These are phyloP conservation scores for Allodekkera sacchari DNA, from an alignment of 805 yeast genomes.

Conservation along the genomic window DNA sequence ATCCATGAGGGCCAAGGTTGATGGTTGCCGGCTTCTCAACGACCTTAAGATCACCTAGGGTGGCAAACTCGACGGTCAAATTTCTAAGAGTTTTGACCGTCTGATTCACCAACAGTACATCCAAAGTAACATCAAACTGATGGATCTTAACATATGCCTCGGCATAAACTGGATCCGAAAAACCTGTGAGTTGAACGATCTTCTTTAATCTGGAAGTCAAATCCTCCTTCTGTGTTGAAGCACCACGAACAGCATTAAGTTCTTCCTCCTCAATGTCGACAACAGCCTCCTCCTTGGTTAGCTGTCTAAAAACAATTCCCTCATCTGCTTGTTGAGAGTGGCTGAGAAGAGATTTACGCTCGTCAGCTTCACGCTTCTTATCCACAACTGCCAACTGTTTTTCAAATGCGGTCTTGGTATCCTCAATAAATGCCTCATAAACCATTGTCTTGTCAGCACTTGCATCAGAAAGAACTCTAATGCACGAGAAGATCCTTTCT, in stretches of 20 bases:
- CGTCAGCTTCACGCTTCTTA: slow-evolving; percentile 44
- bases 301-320: slow-evolving; percentile 70
- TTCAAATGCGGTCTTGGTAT: slow-evolving; percentile 79
- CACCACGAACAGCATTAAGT: slow-evolving; percentile 44
- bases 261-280: slow-evolving; percentile 50
- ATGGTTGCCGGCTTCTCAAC: slow-evolving; percentile 85
- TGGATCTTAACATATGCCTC: slow-evolving; percentile 96
- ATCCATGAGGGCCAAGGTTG: slow-evolving; percentile 95
- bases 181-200: slow-evolving; percentile 93
- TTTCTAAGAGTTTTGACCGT: slow-evolving; percentile 86
- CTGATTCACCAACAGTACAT: slow-evolving; percentile 90
- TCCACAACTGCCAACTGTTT: slow-evolving; percentile 57
- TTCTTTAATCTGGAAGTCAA: slow-evolving; percentile 75
- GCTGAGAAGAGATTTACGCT: slow-evolving; percentile 49
- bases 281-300: slow-evolving; percentile 35
- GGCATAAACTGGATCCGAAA: slow-evolving; percentile 95
- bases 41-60: slow-evolving; percentile 91
- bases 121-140: slow-evolving; percentile 92
- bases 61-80: slow-evolving; percentile 88
- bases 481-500: slow-evolving; percentile 88
- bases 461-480: slow-evolving; percentile 61
- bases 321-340: slow-evolving; percentile 75
- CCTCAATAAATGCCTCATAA: slow-evolving; percentile 73
- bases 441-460: slow-evolving; percentile 21
- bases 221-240: slow-evolving; percentile 44